phyloP scores from a whole-genome alignment of 2,329 filamentous ascomycete species.

The Fusarium bulbicola region DNA sequence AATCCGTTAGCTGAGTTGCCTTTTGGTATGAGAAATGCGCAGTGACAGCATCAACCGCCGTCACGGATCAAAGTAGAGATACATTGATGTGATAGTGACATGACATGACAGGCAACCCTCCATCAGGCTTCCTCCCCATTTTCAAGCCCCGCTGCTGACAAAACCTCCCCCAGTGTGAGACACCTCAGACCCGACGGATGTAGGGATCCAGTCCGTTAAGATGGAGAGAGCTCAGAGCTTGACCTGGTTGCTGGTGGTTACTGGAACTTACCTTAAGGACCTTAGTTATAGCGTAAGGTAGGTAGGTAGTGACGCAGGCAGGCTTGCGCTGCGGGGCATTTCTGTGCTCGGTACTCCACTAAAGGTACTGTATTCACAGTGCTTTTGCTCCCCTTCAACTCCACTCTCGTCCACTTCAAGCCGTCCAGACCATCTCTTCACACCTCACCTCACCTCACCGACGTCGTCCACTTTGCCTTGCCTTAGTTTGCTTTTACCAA shows the following conservation, averaged over 20 bases:
- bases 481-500: constrained; percentile 30
- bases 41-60: constrained; percentile 17
- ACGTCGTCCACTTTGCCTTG: constrained; percentile 38
- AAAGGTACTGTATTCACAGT: constrained; percentile 29
- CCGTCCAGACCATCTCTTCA: constrained; percentile 31
- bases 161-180: constrained; percentile 7
- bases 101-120: constrained; percentile 8
- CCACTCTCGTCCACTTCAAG: constrained; percentile 30
- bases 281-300: not conserved
- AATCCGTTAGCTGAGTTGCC: not conserved
- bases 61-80: constrained; percentile 20
- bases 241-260: constrained; percentile 26
- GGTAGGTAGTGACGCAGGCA: constrained; percentile 11
- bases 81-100: constrained; percentile 15
- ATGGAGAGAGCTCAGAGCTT: constrained; percentile 4
- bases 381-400: constrained; percentile 22
- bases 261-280: not conserved
- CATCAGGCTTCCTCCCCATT: not conserved
- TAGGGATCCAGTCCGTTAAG: not conserved
- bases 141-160: constrained; percentile 32
- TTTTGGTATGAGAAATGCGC: constrained; percentile 12
- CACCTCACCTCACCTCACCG: constrained; percentile 41
- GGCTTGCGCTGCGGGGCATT: constrained; percentile 26
- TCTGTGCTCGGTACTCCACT: constrained; percentile 22
- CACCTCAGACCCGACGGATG: not conserved